phyloP scores from a whole-genome alignment of 345 rosid species.

The Eucalyptus cloeziana region DNA sequence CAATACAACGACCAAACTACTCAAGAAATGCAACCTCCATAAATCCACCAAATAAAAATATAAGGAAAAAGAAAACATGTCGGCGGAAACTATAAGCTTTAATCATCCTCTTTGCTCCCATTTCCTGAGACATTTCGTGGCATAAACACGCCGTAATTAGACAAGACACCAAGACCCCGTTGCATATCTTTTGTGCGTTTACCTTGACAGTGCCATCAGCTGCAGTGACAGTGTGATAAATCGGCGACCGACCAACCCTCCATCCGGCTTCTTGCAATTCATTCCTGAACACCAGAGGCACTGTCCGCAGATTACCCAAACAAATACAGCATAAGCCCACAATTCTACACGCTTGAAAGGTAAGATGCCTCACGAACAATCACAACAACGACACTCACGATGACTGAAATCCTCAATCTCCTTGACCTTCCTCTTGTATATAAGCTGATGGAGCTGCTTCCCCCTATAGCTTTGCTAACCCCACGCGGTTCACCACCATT shows the following conservation, averaged over 20 bases:
- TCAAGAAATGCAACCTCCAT: background rate
- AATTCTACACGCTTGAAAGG: background rate
- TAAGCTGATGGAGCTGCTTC: conserved; percentile 80
- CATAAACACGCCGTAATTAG: background rate
- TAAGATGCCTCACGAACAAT: background rate
- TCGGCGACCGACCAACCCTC: conserved; percentile 73
- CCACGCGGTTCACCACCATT: background rate
- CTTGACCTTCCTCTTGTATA: conserved; percentile 71
- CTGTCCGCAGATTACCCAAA: conserved; percentile 11
- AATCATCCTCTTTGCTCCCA: background rate
- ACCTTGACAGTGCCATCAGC: conserved; percentile 98
- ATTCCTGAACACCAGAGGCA: conserved; percentile 78
- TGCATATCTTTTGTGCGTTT: background rate
- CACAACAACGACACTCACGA: conserved; percentile 25
- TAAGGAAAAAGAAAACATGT: background rate
- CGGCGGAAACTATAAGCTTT: background rate
- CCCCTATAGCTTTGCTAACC: conserved; percentile 79
- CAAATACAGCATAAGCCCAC: background rate
- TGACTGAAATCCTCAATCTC: conserved; percentile 75
- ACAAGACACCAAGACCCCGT: background rate
- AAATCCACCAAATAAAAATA: background rate
- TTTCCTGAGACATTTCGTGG: background rate
- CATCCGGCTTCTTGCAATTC: conserved; percentile 78
- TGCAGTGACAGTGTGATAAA: conserved; percentile 59
- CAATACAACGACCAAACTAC: background rate